Evolutionary conservation across 2,329 filamentous ascomycete genomes (phyloP), one percentile per base, ranked within the genome.

Genomic region (Cordyceps javanica): DNA sequence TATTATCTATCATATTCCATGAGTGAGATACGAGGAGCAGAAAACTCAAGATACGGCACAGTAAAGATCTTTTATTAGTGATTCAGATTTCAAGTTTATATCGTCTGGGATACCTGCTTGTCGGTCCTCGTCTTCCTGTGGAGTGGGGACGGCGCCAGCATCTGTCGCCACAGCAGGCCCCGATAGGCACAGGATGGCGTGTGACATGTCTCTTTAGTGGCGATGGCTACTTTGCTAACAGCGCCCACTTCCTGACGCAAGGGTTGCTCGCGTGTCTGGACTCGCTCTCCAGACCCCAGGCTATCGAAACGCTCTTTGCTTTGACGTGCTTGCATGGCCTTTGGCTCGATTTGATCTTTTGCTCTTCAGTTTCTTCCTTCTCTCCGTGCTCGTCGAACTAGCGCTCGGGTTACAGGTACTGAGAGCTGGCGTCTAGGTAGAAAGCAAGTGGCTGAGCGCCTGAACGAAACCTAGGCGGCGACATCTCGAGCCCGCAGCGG

Each of bases 261-360:
- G 62, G 44, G 59, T 52, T 59, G 59, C 60, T 62, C 60, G 61
- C 60, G 59, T 61, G 61, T 63, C 60, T 62, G 19, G 51, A 58
- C 56, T 57, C 57, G 52, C 50, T 52, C 54, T 42, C 48, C 11
- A 21, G 39, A 16, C 45, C 21, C 14, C 32, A 26, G 16, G 21
- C 41, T 34, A 23, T 26, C 28, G 34, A 61, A 56, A 38, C 23
- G 16, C 23, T 16, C 2, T 39, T 34, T 30, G n/a, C 21, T 21
- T 41, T 36, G 23, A 19, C 36, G 21, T 38, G 51, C 10, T 14
- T 25, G 7, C 26, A 36, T 36, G 23, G 21, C 30, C 23, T 53
- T 51, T 28, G n/a, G 21, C 19, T 23, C 19, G 10, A 44, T 8
- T 39, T 4, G 36, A n/a, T 38, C 54, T 41, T 42, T 34, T 49